Base-by-base conservation (phyloP, 1,139 yeast species). In the Candida smagusa region DNA sequence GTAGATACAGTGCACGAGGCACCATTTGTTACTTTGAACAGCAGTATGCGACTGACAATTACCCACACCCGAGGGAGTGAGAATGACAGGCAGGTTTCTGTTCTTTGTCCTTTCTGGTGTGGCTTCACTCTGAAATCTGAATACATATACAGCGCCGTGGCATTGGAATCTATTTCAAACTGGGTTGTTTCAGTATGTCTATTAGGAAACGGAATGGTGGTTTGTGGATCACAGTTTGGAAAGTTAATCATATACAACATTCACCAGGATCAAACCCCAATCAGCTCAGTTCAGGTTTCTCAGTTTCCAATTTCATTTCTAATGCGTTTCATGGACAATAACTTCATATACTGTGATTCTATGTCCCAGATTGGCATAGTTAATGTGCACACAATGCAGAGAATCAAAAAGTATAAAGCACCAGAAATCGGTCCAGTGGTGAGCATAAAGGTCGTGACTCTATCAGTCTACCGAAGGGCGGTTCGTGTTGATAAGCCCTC, bases 141-240 rank as follows among this genome's bases (percentile, higher is more conserved):
- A 25, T 54, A 43, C 34, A 38, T 52, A 4, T 56, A 56, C 34
- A 48, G 46, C 32, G 50, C 56, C 1, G 38, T 45, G 9, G 47
- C 54, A 9, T 16, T 22, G 16, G 60, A 56, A 22, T 46, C 44
- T 22, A 47, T 55, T 8, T 49, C 56, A 12, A 52, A 53, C 34
- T 54, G 63, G 62, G 46, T 54, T 28, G 50, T 54, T 5, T 51
- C 61, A 4, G 48, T 58, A 7, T 46, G 56, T 32, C 36, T 49
- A 24, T 38, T 50, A 8, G 47, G 45, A 12, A 41, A 37, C 13
- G 37, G 33, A 13, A 42, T 19, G 38, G 23, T 64, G 12, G 48
- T 61, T 8, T 57, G 65, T 37, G 72, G 72, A 0, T 57, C 64
- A 7, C 69, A 65, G 37, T 62, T 61, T 46, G 72, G 72, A 6